Evolutionary conservation across 2,329 filamentous ascomycete genomes (phyloP).

Genomic region (Juglanconis juglandina): DNA sequence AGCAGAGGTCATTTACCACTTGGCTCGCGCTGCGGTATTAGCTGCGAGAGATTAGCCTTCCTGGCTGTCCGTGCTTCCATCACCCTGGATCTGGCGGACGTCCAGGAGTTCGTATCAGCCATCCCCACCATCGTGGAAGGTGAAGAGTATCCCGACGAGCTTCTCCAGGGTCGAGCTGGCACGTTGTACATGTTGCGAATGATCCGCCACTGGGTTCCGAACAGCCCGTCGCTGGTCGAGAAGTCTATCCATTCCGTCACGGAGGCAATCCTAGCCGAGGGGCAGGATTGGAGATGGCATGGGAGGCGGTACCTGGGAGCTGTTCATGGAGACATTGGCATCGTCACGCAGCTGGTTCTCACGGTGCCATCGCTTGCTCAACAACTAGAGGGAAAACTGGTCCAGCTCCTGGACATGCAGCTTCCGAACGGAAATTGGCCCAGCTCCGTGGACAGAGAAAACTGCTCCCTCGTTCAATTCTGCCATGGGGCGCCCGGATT

Average conservation of each 20-base stretch:
- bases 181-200: slow-evolving; percentile 65
- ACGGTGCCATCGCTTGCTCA: slow-evolving; percentile 53
- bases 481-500: slow-evolving; percentile 61
- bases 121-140: slow-evolving; percentile 31
- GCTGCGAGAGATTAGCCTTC: slow-evolving; percentile 46
- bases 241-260: slow-evolving; percentile 54
- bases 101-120: slow-evolving; percentile 38
- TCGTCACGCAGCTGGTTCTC: slow-evolving; percentile 65
- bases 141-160: slow-evolving; percentile 53
- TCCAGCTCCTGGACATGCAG: slow-evolving; percentile 57
- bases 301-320: slow-evolving; percentile 62
- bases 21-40: slow-evolving; percentile 46
- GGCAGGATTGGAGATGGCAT: slow-evolving; percentile 59
- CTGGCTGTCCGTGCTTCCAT: slow-evolving; percentile 44
- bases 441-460: slow-evolving; percentile 17
- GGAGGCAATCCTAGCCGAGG: slow-evolving; percentile 54
- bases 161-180: slow-evolving; percentile 65
- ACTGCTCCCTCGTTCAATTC: slow-evolving; percentile 48
- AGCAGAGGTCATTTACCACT: slow-evolving; percentile 31
- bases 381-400: slow-evolving; percentile 50
- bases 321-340: slow-evolving; percentile 65
- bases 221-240: slow-evolving; percentile 46
- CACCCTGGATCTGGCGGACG: slow-evolving; percentile 34
- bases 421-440: slow-evolving; percentile 34
- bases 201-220: slow-evolving; percentile 54